Percentiles rank a stretch among this genome's conserved stretches.
phyloP scores from a whole-genome alignment of 129 eudicot species.

The Centaurea solstitialis region DNA sequence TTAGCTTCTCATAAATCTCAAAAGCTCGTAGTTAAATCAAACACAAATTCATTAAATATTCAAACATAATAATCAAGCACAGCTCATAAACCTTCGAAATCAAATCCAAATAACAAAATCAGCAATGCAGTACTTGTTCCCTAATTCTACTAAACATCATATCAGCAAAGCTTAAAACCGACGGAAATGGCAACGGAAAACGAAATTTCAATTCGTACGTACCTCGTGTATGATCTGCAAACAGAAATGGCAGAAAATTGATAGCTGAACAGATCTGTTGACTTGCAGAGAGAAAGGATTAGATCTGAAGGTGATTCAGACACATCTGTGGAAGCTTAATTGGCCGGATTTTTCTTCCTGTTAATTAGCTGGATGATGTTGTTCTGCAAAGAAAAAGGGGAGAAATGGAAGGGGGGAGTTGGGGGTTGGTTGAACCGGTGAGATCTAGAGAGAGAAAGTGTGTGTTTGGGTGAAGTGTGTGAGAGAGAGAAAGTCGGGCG shows the following conservation, averaged over 20 bases:
- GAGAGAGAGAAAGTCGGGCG: constrained; percentile 17
- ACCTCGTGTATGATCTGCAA: constrained; percentile 34
- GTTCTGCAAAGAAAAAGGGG: constrained; percentile 28
- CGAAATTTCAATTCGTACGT: neutral
- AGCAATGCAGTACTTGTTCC: neutral
- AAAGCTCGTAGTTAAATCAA: too few relatives aligned
- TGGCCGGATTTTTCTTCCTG: neutral
- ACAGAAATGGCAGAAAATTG: constrained; percentile 2
- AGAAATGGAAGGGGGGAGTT: constrained; percentile 4
- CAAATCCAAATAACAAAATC: neutral
- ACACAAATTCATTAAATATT: neutral
- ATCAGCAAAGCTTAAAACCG: neutral
- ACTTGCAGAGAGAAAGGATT: constrained; percentile 1
- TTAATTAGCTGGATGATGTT: constrained; percentile 38
- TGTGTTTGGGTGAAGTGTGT: neutral
- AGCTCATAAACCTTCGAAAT: constrained; percentile 8
- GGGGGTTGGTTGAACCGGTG: constrained; percentile 42
- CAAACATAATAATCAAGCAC: neutral
- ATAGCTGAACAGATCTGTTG: constrained; percentile 7
- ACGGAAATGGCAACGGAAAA: neutral
- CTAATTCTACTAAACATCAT: neutral
- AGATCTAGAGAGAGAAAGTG: constrained; percentile 22
- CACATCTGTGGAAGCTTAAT: neutral
- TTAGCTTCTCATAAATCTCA: constrained; percentile 3
- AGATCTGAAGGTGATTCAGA: constrained; percentile 18